Base-by-base conservation (phyloP, 345 rosid genomes). In the Dovyalis caffra region DNA sequence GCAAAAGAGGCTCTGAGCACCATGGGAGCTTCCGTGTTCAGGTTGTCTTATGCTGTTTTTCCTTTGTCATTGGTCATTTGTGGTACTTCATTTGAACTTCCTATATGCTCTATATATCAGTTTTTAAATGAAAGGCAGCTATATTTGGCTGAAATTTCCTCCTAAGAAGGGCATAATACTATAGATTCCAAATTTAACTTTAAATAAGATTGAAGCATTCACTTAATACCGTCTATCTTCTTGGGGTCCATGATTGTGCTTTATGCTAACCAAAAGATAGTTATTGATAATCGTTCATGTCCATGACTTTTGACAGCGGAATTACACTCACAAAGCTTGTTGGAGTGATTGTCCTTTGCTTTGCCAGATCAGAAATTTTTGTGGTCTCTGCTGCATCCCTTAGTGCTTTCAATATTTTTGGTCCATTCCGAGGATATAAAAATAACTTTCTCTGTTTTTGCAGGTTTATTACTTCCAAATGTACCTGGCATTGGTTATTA, bases 401-500 rank as follows among this genome's bases (percentile, higher is more conserved):
- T 74, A 33, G 6, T 40, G 60, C 60, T 64, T 80, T 66, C 67
- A 34, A 3, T 47, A 58, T 43, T 47, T 72, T 66, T 57, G 20
- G 14, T 16, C 23, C 31, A 31, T 15, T 49, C 26, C 16, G 16
- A 61, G 34, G 53, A 62, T 29, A 10, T 77, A 29, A 75, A 58
- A 37, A 47, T 9, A 49, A 6, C 23, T 12, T 45, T 38, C 10
- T 67, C 62, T n/a, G 68, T 40, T 73, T 64, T 65, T 89, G 83
- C 94, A 94, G 98, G 95, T 91, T 73, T 94, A 94, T 82, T 94
- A 94, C 90, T 94, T 94, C 75, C 95, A 91, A 74, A 94, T 94
- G 98, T 94, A 89, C 86, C 70, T 94, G 73, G 97, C 98, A 20
- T 76, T 94, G 90, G 94, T 94, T 78, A 64, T 94, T 69, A 83